A percentile compares a stretch with the other conserved stretches of the same genome.
phyloP scores from a whole-genome alignment of 2,329 filamentous ascomycete genomes.

The Pseudocercospora eumusae region DNA sequence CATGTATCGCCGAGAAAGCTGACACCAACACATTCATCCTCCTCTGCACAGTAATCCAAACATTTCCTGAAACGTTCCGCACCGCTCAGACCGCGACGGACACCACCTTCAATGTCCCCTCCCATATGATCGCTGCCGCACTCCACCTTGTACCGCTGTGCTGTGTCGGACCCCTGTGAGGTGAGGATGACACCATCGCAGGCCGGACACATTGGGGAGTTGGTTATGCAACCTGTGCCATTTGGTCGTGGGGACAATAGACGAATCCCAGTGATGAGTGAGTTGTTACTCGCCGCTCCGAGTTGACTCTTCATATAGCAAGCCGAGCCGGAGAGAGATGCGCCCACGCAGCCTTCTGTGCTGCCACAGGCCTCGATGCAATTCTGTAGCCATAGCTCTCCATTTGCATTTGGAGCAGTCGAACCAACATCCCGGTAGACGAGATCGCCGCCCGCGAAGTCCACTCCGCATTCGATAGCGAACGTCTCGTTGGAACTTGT shows the following conservation, averaged over 20 bases:
- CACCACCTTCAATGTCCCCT: conserved; percentile 29
- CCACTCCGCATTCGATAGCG: conserved; percentile 28
- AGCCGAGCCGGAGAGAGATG: conserved; percentile 27
- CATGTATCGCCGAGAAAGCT: conserved; percentile 22
- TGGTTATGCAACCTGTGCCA: neutral
- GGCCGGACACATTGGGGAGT: conserved; percentile 24
- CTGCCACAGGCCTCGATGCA: conserved; percentile 33
- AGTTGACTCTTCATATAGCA: conserved; percentile 14
- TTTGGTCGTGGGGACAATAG: conserved; percentile 7
- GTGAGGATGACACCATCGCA: conserved; percentile 27
- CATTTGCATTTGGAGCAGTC: neutral
- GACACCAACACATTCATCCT: conserved; percentile 32
- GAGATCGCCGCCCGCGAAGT: neutral
- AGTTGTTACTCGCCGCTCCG: neutral
- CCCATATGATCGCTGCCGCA: conserved; percentile 36
- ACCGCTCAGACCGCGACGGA: conserved; percentile 5
- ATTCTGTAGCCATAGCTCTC: conserved; percentile 24
- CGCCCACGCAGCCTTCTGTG: conserved; percentile 29
- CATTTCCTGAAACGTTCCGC: conserved; percentile 25
- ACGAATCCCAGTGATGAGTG: conserved; percentile 2
- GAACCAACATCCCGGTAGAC: neutral
- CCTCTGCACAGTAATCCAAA: conserved; percentile 30
- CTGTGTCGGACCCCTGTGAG: neutral
- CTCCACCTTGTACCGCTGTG: conserved; percentile 21
- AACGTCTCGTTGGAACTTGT: conserved; percentile 26